These are phyloP conservation scores for Deuterostichococcus epilithicus DNA, from an alignment of 139 green algal genomes.

Conservation along the genomic window DNA sequence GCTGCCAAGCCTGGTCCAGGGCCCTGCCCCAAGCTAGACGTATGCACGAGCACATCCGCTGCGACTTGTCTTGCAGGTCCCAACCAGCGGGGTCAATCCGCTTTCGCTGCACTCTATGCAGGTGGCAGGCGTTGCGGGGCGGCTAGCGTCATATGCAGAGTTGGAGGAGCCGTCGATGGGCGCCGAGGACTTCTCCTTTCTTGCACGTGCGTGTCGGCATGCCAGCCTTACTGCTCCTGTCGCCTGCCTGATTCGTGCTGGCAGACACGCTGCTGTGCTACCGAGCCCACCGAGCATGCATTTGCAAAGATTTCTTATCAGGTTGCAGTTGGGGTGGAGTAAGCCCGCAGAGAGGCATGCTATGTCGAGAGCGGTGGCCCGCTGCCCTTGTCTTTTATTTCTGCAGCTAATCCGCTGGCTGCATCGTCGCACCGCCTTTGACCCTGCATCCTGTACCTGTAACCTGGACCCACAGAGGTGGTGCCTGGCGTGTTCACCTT, in stretches of 20 bases:
- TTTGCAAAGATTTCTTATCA: neutral
- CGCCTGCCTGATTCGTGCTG: neutral
- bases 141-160: neutral
- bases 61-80: too few relatives aligned
- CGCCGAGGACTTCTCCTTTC: slow-evolving; percentile 6
- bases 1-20: too few relatives aligned
- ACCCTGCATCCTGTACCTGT: too few relatives aligned
- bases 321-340: neutral
- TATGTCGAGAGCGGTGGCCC: too few relatives aligned
- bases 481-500: slow-evolving; percentile 1
- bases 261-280: neutral
- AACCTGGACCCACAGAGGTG: neutral
- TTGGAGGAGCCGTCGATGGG: slow-evolving; percentile 4
- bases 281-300: neutral
- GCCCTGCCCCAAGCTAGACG: too few relatives aligned
- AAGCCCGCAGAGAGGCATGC: too few relatives aligned
- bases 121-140: neutral
- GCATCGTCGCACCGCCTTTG: too few relatives aligned
- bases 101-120: too few relatives aligned
- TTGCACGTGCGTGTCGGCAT: neutral
- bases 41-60: too few relatives aligned
- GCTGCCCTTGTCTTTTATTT: too few relatives aligned
- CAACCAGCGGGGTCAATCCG: too few relatives aligned
- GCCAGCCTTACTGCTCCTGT: neutral
- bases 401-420: too few relatives aligned